Evolutionary conservation across 345 rosid species (phyloP).

Genomic region (Durio zibethinus): DNA sequence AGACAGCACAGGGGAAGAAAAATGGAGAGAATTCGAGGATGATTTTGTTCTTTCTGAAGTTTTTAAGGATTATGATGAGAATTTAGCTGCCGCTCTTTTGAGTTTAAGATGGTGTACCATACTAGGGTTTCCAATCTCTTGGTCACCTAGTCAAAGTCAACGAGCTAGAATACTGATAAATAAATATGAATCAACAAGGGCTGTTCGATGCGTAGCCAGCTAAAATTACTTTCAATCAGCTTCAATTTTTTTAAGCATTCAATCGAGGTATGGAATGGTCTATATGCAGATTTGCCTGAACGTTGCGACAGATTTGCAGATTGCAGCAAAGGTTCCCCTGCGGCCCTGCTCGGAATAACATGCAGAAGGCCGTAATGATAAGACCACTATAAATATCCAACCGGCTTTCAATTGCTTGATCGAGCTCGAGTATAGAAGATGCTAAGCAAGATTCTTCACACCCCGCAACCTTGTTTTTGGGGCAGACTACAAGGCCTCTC

Average conservation of each 20-base stretch:
- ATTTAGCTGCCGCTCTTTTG: slow-evolving; percentile 50
- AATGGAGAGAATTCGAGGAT: slow-evolving; percentile 46
- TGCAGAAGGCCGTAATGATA: neutral
- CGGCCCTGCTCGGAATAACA: neutral
- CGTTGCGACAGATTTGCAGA: neutral
- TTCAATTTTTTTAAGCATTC: neutral
- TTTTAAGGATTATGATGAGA: slow-evolving; percentile 38
- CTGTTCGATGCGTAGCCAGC: neutral
- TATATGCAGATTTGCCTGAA: neutral
- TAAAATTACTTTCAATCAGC: neutral
- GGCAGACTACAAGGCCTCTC: neutral
- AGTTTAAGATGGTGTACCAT: slow-evolving; percentile 79
- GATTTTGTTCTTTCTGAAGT: slow-evolving; percentile 47
- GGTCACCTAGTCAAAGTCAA: slow-evolving; percentile 59
- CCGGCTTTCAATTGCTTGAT: neutral
- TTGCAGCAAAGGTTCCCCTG: neutral
- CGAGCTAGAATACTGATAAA: slow-evolving; percentile 54
- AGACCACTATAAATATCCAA: neutral
- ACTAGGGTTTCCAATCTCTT: slow-evolving; percentile 41
- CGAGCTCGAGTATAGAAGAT: neutral
- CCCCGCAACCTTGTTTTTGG: neutral
- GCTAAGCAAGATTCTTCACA: neutral
- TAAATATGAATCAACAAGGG: slow-evolving; percentile 27
- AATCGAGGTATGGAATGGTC: neutral
- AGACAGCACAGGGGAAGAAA: slow-evolving; percentile 35